Base-by-base conservation (phyloP, 768 basidiomycete genomes). In the Symmetrospora coprosmae region DNA sequence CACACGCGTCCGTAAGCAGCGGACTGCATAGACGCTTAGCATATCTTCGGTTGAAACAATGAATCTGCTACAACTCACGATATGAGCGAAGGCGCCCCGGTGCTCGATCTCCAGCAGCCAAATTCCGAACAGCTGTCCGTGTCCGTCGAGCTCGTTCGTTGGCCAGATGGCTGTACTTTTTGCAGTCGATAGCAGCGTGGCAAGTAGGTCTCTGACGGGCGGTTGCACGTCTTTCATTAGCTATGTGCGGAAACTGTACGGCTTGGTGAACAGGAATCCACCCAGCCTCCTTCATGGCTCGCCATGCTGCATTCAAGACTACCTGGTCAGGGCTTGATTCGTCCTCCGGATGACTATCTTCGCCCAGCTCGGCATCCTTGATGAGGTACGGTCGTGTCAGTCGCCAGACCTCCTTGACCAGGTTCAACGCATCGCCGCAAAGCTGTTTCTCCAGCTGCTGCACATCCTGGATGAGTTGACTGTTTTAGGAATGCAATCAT, bases 261-360 rank as follows among this genome's bases (percentile, higher is more conserved):
- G n/a, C 9, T 23, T 23, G n/a, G 45, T 46, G 23, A 23, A 16
- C 17, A 34, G 17, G 23, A 49, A 40, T 31, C 8, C 31, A 63
- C 62, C 58, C 55, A 13, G 55, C 52, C 48, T 63, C 62, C 27
- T 58, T 63, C 33, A 63, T 52, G 3, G 53, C 35, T 14, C 62
- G 5, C 62, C 62, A 63, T 13, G 37, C 28, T 17, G 56, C 34
- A 23, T 38, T 56, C 4, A 63, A 35, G 2, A 63, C 45, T 2
- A 48, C 35, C 16, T 38, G 31, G n/a, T 63, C 51, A 19, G 19
- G n/a, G n/a, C n/a, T 31, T 23, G 41, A 25, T 31, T 35, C 62
- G 9, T 40, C 46, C 13, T 52, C 51, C 16, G 41, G 43, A 35
- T 27, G 23, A 9, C 33, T 8, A 17, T 50, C 47, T 21, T 45